These are phyloP conservation scores for Aspergillus avenaceus DNA, from an alignment of 495 filamentous ascomycete species.

Conservation along the genomic window DNA sequence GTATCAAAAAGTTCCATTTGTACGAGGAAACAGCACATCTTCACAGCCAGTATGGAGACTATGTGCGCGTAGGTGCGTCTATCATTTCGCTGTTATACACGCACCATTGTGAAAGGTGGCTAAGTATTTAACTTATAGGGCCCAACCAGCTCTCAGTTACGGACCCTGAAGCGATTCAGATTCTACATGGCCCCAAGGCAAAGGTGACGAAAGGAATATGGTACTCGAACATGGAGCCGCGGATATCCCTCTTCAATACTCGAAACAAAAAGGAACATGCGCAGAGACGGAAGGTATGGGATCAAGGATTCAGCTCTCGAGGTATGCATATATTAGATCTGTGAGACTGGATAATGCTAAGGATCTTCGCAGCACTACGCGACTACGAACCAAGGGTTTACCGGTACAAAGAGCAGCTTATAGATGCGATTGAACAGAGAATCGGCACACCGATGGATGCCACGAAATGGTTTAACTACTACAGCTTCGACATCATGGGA, in stretches of 20 bases:
- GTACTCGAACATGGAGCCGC: slow-evolving; percentile 33
- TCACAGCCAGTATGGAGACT: slow-evolving; percentile 43
- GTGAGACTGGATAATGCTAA: background rate
- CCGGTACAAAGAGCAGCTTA: slow-evolving; percentile 21
- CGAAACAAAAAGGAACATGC: slow-evolving; percentile 34
- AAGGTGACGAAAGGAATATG: slow-evolving; percentile 34
- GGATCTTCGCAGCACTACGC: slow-evolving; percentile 21
- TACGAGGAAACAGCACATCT: slow-evolving; percentile 29
- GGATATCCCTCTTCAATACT: slow-evolving; percentile 30
- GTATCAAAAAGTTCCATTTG: slow-evolving; percentile 19
- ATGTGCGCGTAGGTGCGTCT: slow-evolving; percentile 27
- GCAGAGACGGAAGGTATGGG: slow-evolving; percentile 35
- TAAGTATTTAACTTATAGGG: slow-evolving; percentile 14
- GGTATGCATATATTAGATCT: slow-evolving; percentile 6
- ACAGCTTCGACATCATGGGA: slow-evolving; percentile 50
- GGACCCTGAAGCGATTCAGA: slow-evolving; percentile 27
- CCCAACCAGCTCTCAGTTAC: slow-evolving; percentile 38
- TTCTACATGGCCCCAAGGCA: slow-evolving; percentile 27
- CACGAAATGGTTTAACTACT: slow-evolving; percentile 42
- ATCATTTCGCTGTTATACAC: background rate
- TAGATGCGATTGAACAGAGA: slow-evolving; percentile 14
- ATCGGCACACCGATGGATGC: slow-evolving; percentile 28
- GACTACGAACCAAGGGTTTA: slow-evolving; percentile 31
- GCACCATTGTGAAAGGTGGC: background rate
- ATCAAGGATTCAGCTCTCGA: slow-evolving; percentile 33